Conservation (phyloP, 192 early-diverging fungal species). For the Entomortierella lignicola region DNA sequence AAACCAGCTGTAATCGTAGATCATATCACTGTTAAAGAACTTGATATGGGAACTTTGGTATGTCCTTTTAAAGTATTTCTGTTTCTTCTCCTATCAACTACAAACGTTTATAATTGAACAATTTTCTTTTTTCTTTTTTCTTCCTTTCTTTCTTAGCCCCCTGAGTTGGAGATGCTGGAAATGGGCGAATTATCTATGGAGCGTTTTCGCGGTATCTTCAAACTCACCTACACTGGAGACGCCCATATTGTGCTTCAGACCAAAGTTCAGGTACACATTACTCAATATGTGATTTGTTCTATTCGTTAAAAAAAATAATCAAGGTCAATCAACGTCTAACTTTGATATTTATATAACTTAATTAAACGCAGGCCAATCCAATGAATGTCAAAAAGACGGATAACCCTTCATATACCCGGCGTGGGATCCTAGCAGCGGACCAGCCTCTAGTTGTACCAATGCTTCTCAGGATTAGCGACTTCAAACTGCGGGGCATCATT, state of each 20-base stretch:
- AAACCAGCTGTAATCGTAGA: conserved; percentile 95
- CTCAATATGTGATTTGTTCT: not conserved
- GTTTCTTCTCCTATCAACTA: not conserved
- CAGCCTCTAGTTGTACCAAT: conserved; percentile 96
- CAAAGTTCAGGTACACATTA: conserved; percentile 84
- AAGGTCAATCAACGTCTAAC: too few species aligned
- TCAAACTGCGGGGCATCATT: conserved; percentile 91
- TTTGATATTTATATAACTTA: not conserved
- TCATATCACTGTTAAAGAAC: conserved; percentile 90
- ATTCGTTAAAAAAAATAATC: too few species aligned
- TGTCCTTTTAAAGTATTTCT: not conserved
- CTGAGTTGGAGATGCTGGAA: conserved; percentile 97
- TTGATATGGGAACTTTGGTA: conserved; percentile 94
- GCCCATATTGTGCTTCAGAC: conserved; percentile 92
- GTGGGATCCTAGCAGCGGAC: conserved; percentile 87
- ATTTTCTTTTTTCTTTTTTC: too few species aligned
- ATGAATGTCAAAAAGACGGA: conserved; percentile 69
- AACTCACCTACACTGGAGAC: conserved; percentile 93
- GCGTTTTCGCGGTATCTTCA: conserved; percentile 95
- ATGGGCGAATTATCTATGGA: conserved; percentile 96
- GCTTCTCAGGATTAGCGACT: conserved; percentile 89
- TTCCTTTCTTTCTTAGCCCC: conserved; percentile 67
- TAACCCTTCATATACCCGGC: conserved; percentile 70
- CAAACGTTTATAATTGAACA: too few species aligned
- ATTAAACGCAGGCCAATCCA: conserved; percentile 86